Conservation (phyloP, 345 rosid species). For the Gossypium longicalyx region DNA sequence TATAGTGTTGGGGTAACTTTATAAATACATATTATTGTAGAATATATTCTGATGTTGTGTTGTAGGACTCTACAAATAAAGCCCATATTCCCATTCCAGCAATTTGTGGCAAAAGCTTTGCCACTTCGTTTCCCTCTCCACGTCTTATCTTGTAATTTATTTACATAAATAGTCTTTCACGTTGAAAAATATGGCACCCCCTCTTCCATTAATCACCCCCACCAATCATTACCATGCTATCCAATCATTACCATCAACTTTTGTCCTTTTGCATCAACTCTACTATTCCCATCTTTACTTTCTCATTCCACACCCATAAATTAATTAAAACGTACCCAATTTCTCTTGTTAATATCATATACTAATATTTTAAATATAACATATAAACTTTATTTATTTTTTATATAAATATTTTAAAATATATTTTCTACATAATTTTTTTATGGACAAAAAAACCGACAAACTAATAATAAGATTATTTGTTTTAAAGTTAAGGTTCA, state of each 20-base stretch:
- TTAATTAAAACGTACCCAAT: too few species aligned
- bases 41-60: neutral
- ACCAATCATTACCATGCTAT: neutral
- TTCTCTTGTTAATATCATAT: too few species aligned
- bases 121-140: neutral
- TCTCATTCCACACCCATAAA: too few species aligned
- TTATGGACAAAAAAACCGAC: too few species aligned
- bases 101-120: neutral
- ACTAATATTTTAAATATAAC: too few species aligned
- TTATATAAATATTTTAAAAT: too few species aligned
- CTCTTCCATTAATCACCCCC: neutral
- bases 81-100: neutral
- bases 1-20: neutral
- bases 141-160: neutral
- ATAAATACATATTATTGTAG: neutral
- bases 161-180: neutral
- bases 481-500: too few species aligned
- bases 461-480: too few species aligned
- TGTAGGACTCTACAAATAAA: neutral
- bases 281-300: neutral
- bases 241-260: neutral
- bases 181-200: neutral
- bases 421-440: too few species aligned
- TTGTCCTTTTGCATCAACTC: neutral
- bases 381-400: too few species aligned